These are phyloP conservation scores for Eragrostis tef DNA, from an alignment of 202 grass and related monocot species.

Conservation along the genomic window DNA sequence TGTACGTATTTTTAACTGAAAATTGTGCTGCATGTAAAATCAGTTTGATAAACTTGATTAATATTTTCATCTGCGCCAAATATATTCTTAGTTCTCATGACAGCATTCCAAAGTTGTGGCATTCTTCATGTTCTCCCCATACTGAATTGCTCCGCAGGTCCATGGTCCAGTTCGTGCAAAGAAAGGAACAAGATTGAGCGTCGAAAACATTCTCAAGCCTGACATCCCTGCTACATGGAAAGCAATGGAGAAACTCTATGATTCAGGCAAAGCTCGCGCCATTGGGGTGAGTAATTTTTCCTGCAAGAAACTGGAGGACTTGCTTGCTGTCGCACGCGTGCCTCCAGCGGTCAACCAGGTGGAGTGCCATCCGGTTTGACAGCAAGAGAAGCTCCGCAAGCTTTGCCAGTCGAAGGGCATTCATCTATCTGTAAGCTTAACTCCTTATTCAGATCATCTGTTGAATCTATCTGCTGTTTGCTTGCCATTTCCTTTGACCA, in stretches of 20 bases:
- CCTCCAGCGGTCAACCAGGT: conserved; percentile 68
- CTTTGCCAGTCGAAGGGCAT: conserved; percentile 58
- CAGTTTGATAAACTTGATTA: background rate
- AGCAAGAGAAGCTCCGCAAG: conserved; percentile 55
- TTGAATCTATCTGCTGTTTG: background rate
- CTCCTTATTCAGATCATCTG: too few relatives aligned
- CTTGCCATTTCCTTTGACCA: background rate
- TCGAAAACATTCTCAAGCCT: conserved; percentile 57
- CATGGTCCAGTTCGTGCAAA: conserved; percentile 59
- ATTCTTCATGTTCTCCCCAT: background rate
- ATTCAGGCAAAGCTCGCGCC: conserved; percentile 56
- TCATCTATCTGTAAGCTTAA: conserved; percentile 57
- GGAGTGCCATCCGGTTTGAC: conserved; percentile 73
- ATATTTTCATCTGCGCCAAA: background rate
- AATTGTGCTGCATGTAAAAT: background rate
- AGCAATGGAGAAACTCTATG: conserved; percentile 63
- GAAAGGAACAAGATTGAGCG: conserved; percentile 47
- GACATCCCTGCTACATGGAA: conserved; percentile 68
- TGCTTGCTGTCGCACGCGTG: conserved; percentile 50
- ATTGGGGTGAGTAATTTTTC: conserved; percentile 82
- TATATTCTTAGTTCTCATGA: background rate
- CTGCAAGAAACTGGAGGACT: conserved; percentile 63
- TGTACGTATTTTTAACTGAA: background rate
- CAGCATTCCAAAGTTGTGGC: background rate
- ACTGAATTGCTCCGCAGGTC: conserved; percentile 46